Evolutionary conservation across 2,329 filamentous ascomycete genomes (phyloP).

Genomic region (Botrytis aclada): DNA sequence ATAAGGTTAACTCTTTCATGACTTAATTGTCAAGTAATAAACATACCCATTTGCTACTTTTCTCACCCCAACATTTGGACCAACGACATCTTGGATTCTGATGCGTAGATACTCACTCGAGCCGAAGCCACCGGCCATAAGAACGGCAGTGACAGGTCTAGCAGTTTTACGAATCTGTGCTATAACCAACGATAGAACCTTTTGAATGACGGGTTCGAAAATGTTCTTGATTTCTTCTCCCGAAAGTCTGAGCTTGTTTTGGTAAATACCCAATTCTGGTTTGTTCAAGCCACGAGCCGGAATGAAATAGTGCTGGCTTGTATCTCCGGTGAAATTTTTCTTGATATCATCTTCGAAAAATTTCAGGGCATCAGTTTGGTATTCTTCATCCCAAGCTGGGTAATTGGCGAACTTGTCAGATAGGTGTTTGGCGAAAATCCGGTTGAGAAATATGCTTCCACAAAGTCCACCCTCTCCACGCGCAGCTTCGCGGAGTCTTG

Average conservation of each 20-base stretch:
- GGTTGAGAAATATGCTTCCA: slow-evolving; percentile 10
- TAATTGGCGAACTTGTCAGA: background rate
- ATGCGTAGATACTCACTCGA: slow-evolving; percentile 8
- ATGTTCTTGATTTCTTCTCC: background rate
- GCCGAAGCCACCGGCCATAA: slow-evolving; percentile 10
- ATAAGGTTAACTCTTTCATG: too few species aligned
- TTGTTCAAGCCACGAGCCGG: background rate
- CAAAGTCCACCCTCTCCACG: slow-evolving; percentile 8
- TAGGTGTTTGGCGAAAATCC: background rate
- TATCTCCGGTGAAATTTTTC: background rate
- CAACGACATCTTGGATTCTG: background rate
- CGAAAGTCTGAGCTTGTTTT: background rate
- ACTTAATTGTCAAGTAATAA: background rate
- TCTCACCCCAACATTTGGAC: background rate
- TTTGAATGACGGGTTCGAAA: background rate
- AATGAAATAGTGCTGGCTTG: background rate
- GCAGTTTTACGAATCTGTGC: background rate
- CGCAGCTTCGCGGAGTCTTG: background rate
- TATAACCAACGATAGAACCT: background rate
- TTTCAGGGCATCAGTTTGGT: background rate
- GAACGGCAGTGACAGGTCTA: background rate
- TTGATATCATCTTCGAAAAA: slow-evolving; percentile 10
- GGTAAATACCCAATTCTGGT: background rate
- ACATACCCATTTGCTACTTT: slow-evolving; percentile 4
- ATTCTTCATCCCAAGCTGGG: slow-evolving; percentile 1